phyloP scores from a whole-genome alignment of 140 eudicot species.

The Erigeron philadelphicus region DNA sequence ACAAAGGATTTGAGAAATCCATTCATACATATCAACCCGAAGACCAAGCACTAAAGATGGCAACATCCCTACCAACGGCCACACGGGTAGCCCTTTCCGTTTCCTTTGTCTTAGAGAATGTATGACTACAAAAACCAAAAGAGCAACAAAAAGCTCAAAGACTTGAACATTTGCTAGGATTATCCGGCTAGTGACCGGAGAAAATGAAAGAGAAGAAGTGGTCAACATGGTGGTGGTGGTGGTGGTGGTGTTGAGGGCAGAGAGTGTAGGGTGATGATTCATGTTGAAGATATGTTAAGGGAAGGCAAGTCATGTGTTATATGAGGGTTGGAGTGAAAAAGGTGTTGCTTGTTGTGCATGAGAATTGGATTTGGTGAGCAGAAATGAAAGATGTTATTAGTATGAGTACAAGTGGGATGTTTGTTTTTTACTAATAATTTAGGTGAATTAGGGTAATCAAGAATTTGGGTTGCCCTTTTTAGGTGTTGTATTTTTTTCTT shows the following conservation, averaged over 20 bases:
- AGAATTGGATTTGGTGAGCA: conserved; percentile 73
- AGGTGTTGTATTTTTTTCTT: conserved; percentile 2
- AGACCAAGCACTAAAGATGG: conserved; percentile 67
- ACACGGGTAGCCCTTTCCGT: conserved; percentile 58
- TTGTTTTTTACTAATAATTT: conserved; percentile 16
- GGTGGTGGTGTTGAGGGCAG: conserved; percentile 29
- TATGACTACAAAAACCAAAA: conserved; percentile 53
- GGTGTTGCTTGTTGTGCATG: conserved; percentile 63
- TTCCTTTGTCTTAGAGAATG: conserved; percentile 53
- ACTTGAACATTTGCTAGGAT: conserved; percentile 47
- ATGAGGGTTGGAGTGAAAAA: conserved; percentile 19
- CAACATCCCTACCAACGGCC: conserved; percentile 91
- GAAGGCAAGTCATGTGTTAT: conserved; percentile 48
- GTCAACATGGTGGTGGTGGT: conserved; percentile 29
- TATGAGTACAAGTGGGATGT: conserved; percentile 13
- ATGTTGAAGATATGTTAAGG: conserved; percentile 35
- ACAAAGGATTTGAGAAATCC: conserved; percentile 52
- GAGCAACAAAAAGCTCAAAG: conserved; percentile 52
- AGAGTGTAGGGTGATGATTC: conserved; percentile 30
- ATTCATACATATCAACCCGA: conserved; percentile 62
- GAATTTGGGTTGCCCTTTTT: background rate
- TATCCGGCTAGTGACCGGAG: conserved; percentile 22
- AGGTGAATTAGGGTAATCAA: conserved; percentile 34
- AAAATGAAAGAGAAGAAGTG: conserved; percentile 22
- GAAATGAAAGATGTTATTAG: conserved; percentile 35